These are phyloP conservation scores for Cladorrhinum sp. DNA, from an alignment of 2,329 filamentous ascomycete genomes.

Conservation along the genomic window DNA sequence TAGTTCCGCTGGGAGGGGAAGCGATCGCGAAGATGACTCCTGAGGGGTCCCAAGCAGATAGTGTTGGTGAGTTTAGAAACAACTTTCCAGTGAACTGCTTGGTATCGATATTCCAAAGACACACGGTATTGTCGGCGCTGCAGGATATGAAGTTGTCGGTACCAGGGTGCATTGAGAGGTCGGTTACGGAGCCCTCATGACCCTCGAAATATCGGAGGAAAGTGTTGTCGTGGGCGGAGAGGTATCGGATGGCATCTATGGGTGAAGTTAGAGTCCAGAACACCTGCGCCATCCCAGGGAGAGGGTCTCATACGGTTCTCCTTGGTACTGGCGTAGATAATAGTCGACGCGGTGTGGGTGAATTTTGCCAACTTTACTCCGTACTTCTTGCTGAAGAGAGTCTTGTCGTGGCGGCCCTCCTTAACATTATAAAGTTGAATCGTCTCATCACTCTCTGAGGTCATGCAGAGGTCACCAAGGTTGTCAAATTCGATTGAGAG, in stretches of 20 bases:
- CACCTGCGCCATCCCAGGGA: no score
- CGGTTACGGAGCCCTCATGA: constrained; percentile 81
- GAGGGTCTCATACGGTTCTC: constrained; percentile 63
- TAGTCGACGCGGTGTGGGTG: constrained; percentile 84
- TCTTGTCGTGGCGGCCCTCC: constrained; percentile 85
- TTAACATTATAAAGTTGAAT: constrained; percentile 94
- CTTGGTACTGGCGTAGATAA: constrained; percentile 95
- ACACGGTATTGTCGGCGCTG: constrained; percentile 84
- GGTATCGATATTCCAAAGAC: constrained; percentile 83
- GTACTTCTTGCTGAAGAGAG: constrained; percentile 92
- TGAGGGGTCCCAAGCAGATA: constrained; percentile 88
- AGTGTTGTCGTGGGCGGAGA: constrained; percentile 90
- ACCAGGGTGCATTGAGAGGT: constrained; percentile 77
- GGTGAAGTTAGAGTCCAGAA: constrained; percentile 1
- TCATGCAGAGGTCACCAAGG: constrained; percentile 86
- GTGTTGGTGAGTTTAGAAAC: constrained; percentile 74
- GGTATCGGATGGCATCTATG: constrained; percentile 76
- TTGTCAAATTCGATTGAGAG: constrained; percentile 97
- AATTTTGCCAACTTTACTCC: constrained; percentile 92
- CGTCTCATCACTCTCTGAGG: constrained; percentile 88
- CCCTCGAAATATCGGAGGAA: constrained; percentile 96
- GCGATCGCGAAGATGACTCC: constrained; percentile 89
- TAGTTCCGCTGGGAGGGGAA: constrained; percentile 71
- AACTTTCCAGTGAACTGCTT: constrained; percentile 78
- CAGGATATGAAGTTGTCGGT: constrained; percentile 91